Evolutionary conservation across 129 eudicot genomes (phyloP).

Genomic region (Tagetes erecta): DNA sequence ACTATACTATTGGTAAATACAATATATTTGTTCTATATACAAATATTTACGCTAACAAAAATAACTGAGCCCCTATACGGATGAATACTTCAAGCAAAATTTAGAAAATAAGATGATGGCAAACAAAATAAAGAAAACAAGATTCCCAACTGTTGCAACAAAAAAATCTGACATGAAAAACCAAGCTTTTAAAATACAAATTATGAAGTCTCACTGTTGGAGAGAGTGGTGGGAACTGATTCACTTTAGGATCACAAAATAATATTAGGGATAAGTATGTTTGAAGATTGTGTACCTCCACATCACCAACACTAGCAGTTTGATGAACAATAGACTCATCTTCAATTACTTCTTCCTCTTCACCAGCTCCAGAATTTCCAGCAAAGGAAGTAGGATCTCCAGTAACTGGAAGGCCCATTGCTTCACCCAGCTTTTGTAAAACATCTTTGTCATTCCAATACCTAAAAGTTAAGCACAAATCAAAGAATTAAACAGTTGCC

Average conservation of each 20-base stretch:
- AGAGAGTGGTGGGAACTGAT: neutral
- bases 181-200: neutral
- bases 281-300: conserved; percentile 51
- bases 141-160: neutral
- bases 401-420: conserved; percentile 83
- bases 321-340: conserved; percentile 92
- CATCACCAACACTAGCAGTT: conserved; percentile 88
- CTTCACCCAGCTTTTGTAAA: conserved; percentile 83
- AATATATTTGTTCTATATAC: too few species aligned
- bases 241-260: neutral
- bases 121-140: neutral
- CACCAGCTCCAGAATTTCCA: conserved; percentile 56
- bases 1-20: too few species aligned
- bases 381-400: conserved; percentile 63
- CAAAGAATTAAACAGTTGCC: neutral
- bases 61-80: neutral
- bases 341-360: conserved; percentile 64
- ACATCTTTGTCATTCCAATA: conserved; percentile 89
- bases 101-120: neutral
- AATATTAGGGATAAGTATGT: conserved; percentile 11
- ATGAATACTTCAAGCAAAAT: neutral
- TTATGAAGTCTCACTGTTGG: neutral
- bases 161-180: neutral
- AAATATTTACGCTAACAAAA: too few species aligned
- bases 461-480: conserved; percentile 22